phyloP scores from a whole-genome alignment of 164 flowering plant genomes.

The Kingdonia uniflora region DNA sequence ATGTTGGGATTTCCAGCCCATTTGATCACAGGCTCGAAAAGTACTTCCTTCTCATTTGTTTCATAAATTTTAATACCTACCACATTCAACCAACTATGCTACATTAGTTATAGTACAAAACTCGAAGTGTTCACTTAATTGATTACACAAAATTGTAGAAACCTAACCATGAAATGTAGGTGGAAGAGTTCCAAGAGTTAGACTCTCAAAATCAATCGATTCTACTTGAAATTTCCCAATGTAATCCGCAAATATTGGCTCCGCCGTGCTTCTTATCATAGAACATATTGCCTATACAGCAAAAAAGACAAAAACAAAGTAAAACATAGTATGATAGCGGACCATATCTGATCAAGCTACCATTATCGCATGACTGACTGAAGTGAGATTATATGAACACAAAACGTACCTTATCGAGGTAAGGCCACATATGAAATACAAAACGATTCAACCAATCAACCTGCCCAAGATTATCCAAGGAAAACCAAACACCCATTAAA shows the following conservation, averaged over 20 bases:
- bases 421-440: conserved; percentile 67
- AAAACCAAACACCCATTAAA: background rate
- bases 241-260: conserved; percentile 58
- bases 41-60: conserved; percentile 66
- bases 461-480: conserved; percentile 23
- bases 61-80: conserved; percentile 66
- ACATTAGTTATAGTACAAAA: too few species aligned
- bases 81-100: conserved; percentile 1
- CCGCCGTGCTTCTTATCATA: conserved; percentile 33
- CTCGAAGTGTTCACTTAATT: too few species aligned
- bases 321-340: background rate
- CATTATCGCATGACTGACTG: too few species aligned
- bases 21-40: conserved; percentile 58
- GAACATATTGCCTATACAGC: conserved; percentile 47
- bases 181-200: conserved; percentile 72
- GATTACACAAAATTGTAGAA: background rate
- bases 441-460: conserved; percentile 87
- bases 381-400: background rate
- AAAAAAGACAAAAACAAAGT: conserved; percentile 1
- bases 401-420: conserved; percentile 47
- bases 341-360: too few species aligned
- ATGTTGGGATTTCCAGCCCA: conserved; percentile 93
- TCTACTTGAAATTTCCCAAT: conserved; percentile 48
- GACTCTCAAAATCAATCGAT: conserved; percentile 45
- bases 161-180: conserved; percentile 58